Base-by-base conservation (phyloP, 257 asterid genomes). In the Solanum okadae region DNA sequence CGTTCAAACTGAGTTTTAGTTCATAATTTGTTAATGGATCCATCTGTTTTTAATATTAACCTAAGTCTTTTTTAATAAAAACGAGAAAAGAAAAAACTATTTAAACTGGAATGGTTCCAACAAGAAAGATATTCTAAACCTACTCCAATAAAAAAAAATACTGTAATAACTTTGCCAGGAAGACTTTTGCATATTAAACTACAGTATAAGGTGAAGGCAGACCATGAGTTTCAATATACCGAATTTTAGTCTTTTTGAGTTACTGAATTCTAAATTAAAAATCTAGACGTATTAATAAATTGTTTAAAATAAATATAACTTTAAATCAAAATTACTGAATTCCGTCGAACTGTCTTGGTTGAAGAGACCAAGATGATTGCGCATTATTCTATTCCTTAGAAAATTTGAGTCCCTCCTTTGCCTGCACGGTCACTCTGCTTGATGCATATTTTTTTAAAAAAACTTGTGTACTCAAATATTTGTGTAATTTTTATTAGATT, bases 371-470 rank as follows among this genome's bases (percentile, higher is more conserved):
- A 49, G 42, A 49, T 81, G 20, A 46, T 49, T 31, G 70, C 18
- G 0, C 6, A 46, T 82, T 82, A 82, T 29, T 44, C 67, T 42
- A 78, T 42, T 46, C 4, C 65, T 44, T 31, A 0, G 27, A 27
- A 29, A 79, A 27, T 14, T 27, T 42, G 27, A 33, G n/a, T 46
- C 18, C 5, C 44, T 82, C 42, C 86, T 82, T 82, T 18, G 70
- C 86, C 86, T 82, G 86, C 86, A 82, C 70, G 86, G 86, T 46
- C 70, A 82, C 86, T 82, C 86, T 82, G 18, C 1, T 82, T 82
- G 67, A 82, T 82, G 44, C 86, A 49, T 29, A 29, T 18, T 16
- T 81, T 37, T 59, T 4, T 0, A 29, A 29, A 29, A 29, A 25
- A 4, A 31, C 63, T 8, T 8, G 38, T 7, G 2, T 25, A n/a